Conservation (phyloP, 202 grass and related monocot species). For the Brachypodium distachyon region DNA sequence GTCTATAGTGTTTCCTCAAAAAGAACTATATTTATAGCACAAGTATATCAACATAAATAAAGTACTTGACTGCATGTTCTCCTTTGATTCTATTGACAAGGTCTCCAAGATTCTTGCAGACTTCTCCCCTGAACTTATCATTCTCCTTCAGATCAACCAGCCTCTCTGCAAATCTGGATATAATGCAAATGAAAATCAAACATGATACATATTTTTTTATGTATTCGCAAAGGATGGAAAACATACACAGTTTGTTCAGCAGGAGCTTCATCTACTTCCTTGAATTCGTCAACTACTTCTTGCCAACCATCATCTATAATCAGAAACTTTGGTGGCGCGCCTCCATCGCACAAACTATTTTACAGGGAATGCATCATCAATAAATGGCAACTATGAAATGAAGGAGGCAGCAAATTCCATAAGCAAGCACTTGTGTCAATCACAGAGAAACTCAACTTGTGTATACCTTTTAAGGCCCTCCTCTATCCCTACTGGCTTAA, state of each 20-base stretch:
- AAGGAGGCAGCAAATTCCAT: neutral
- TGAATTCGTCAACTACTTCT: constrained; percentile 25
- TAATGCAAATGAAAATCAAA: neutral
- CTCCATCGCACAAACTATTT: constrained; percentile 24
- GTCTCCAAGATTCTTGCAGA: constrained; percentile 26
- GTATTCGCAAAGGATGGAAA: neutral
- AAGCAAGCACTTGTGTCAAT: neutral
- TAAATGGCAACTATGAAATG: neutral
- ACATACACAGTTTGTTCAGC: constrained; percentile 21
- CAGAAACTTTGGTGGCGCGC: constrained; percentile 34
- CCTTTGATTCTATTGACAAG: constrained; percentile 38
- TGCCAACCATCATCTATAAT: constrained; percentile 68
- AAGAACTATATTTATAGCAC: neutral
- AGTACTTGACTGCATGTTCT: constrained; percentile 40
- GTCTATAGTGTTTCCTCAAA: no score
- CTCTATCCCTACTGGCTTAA: constrained; percentile 31
- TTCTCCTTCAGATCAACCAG: constrained; percentile 39
- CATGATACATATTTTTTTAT: neutral
- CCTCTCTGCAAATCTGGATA: constrained; percentile 39
- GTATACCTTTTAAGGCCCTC: constrained; percentile 41
- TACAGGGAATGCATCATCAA: neutral
- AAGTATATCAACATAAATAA: neutral
- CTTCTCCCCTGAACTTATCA: constrained; percentile 37
- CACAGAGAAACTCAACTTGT: neutral
- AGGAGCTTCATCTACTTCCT: constrained; percentile 11